phyloP scores from a whole-genome alignment of 2,329 filamentous ascomycete genomes.

The Xylaria sp. region DNA sequence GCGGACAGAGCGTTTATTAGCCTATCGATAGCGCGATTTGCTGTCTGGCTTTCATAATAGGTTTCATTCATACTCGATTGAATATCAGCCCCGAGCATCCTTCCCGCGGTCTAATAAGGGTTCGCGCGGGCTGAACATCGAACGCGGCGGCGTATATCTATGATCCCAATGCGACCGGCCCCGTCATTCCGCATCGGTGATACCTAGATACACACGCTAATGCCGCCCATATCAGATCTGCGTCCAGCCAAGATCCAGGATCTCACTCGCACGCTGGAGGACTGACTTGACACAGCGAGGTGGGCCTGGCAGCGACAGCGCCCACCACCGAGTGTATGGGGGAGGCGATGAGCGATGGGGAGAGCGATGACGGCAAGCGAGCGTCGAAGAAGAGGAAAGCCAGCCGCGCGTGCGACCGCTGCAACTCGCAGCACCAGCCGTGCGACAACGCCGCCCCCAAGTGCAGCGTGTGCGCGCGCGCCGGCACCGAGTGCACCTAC shows the following conservation, averaged over 20 bases:
- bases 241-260: neutral
- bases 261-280: neutral
- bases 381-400: conserved; percentile 41
- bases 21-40: neutral
- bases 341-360: conserved; percentile 40
- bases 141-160: no score
- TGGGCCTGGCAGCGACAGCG: conserved; percentile 22
- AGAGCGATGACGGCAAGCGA: conserved; percentile 38
- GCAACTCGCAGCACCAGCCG: conserved; percentile 51
- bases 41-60: neutral
- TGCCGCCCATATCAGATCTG: neutral
- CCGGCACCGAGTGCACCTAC: conserved; percentile 40
- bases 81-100: neutral
- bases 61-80: neutral
- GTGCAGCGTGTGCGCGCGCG: conserved; percentile 47
- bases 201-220: neutral
- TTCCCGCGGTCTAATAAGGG: no score
- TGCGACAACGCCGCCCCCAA: conserved; percentile 52
- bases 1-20: no score
- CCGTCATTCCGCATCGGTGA: neutral
- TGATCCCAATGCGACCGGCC: no score
- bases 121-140: no score
- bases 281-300: neutral
- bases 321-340: conserved; percentile 23
- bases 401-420: conserved; percentile 47